Conservation (phyloP, 108 stramenopile genomes). For the Cyclostephanos tholiformis region DNA sequence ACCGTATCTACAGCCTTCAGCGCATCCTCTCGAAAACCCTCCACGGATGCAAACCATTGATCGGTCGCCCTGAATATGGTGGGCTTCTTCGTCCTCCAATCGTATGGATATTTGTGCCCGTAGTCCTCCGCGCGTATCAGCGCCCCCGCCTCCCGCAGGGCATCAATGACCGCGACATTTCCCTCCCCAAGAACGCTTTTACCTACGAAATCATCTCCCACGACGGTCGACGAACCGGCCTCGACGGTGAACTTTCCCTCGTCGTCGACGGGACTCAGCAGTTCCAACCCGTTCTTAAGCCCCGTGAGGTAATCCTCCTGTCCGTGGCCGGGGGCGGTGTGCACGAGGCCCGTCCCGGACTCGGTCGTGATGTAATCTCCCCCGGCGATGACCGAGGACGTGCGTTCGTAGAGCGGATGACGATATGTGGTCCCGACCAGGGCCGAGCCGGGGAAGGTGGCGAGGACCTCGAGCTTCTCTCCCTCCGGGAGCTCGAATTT, state of each 20-base stretch:
- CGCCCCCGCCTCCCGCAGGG: constrained; percentile 75
- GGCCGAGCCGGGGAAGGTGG: constrained; percentile 62
- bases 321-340: constrained; percentile 99
- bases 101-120: constrained; percentile 98
- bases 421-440: constrained; percentile 80
- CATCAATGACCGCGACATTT: constrained; percentile 87
- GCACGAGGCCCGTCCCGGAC: constrained; percentile 97
- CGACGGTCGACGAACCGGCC: constrained; percentile 67
- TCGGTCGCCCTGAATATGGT: constrained; percentile 98
- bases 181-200: constrained; percentile 88
- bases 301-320: constrained; percentile 97
- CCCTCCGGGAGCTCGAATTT: constrained; percentile 78
- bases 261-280: constrained; percentile 93
- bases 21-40: constrained; percentile 90
- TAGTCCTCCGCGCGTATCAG: constrained; percentile 89
- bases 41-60: constrained; percentile 99
- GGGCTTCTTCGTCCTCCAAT: constrained; percentile 99
- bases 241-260: constrained; percentile 93
- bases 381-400: constrained; percentile 84
- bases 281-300: constrained; percentile 79
- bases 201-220: constrained; percentile 78
- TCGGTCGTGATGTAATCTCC: constrained; percentile 99
- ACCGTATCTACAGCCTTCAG: constrained; percentile 89
- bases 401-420: constrained; percentile 87
- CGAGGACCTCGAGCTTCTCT: constrained; percentile 64